These are phyloP conservation scores for Croton setiger DNA, from an alignment of 441 rosid genomes.

Conservation along the genomic window DNA sequence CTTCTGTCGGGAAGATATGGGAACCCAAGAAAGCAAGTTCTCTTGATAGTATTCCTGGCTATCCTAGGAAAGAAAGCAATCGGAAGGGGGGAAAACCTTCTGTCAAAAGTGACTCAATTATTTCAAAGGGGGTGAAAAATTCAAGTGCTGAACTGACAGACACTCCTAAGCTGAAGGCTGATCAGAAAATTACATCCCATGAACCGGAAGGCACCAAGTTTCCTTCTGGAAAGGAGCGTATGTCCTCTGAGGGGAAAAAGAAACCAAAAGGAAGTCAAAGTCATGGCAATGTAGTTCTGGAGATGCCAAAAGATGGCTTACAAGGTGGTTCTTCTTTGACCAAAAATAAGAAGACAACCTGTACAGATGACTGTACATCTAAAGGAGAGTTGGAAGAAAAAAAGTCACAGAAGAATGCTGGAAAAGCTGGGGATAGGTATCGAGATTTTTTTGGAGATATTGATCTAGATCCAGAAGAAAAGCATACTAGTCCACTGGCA, in stretches of 20 bases:
- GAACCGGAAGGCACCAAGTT: conserved; percentile 38
- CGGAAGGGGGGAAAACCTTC: conserved; percentile 40
- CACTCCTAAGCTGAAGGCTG: conserved; percentile 42
- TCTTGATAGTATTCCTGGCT: conserved; percentile 36
- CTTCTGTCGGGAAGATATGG: conserved; percentile 43
- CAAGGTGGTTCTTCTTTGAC: conserved; percentile 39
- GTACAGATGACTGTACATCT: conserved; percentile 30
- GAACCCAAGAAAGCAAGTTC: conserved; percentile 50
- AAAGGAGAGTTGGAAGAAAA: conserved; percentile 45
- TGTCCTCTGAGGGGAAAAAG: conserved; percentile 45
- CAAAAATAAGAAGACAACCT: conserved; percentile 49
- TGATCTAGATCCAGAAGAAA: conserved; percentile 61
- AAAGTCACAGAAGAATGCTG: conserved; percentile 43
- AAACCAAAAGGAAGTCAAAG: conserved; percentile 52
- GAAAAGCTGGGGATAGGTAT: conserved; percentile 56
- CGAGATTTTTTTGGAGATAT: conserved; percentile 81
- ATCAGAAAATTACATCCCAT: conserved; percentile 30
- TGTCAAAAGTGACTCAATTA: conserved; percentile 40
- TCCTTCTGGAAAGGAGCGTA: conserved; percentile 43
- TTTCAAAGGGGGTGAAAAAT: conserved; percentile 38
- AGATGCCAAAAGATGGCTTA: conserved; percentile 39
- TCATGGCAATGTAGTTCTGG: conserved; percentile 32
- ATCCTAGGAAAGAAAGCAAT: conserved; percentile 45
- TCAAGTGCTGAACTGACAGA: conserved; percentile 37
- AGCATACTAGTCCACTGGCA: conserved; percentile 31